Evolutionary conservation across 1,284 basidiomycete species (phyloP), one percentile per base, ranked within the genome.

Genomic region (Xerocomus nothofagi): DNA sequence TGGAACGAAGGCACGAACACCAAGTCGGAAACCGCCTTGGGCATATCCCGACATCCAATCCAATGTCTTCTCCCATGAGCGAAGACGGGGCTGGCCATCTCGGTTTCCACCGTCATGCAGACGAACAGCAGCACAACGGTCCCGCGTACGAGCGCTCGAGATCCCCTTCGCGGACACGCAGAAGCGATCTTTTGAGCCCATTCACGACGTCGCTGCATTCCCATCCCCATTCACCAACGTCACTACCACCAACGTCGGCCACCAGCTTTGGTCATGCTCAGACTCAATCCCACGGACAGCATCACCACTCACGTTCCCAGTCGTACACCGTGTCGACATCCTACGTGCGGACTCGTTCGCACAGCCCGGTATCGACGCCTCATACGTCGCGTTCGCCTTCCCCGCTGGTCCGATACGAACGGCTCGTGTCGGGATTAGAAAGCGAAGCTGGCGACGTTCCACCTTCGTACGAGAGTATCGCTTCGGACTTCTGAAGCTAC

Each of bases 381-480:
- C 45, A 47, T 24, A 14, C 53, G 3, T 65, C 63, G 15, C 54
- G 51, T 12, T 57, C 65, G 3, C 48, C 65, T 9, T 61, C 61
- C 2, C 61, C 62, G 9, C 24, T 60, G 4, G 66, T 70, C 39
- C 76, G 76, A 56, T 89, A 83, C 57, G 78, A 80, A 55, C 73
- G 84, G 40, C 73, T 88, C 12, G 75, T 88, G 37, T 76, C 79
- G 3, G 86, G 86, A 6, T 76, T 82, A 59, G 81, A 84, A 65
- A 81, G 77, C 17, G 78, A 83, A 57, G 71, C 69, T 12, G 86
- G 86, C 12, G 86, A 88, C 55, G 74, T 76, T 21, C 86, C 86
- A 4, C 86, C 86, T 4, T 69, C 77, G 21, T 88, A 88, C 58
- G 77, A 78, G 50, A 71, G 57, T 18, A 57, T 67, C 17, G 23